Evolutionary conservation across 169 alveolate genomes (phyloP).

Genomic region (Plasmodium ovale): DNA sequence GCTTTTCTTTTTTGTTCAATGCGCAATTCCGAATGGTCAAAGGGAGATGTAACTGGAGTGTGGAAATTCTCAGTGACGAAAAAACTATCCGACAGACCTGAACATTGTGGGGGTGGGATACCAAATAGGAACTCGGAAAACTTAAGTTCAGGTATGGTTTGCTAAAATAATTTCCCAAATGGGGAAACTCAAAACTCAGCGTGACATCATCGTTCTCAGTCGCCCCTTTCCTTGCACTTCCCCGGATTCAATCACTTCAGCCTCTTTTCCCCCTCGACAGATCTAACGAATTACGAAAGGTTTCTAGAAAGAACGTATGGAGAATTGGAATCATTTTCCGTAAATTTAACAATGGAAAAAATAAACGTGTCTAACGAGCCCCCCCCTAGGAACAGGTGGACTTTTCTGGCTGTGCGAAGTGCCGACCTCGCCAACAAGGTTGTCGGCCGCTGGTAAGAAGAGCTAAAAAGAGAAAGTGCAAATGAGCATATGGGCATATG

Average conservation of each 20-base stretch:
- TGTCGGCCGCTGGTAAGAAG: conserved; percentile 63
- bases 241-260: too few relatives aligned
- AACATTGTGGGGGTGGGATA: conserved; percentile 44
- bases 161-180: too few relatives aligned
- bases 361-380: conserved; percentile 2
- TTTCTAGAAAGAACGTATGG: conserved; percentile 38
- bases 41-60: conserved; percentile 56
- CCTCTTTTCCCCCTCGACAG: neutral
- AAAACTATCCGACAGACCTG: conserved; percentile 5
- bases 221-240: neutral
- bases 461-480: neutral
- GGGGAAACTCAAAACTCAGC: too few relatives aligned
- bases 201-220: neutral
- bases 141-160: conserved; percentile 36
- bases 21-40: too few relatives aligned
- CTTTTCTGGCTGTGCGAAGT: conserved; percentile 76
- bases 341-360: conserved; percentile 27
- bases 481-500: too few relatives aligned
- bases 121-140: conserved; percentile 46
- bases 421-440: conserved; percentile 28
- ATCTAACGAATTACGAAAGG: neutral
- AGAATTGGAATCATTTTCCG: neutral
- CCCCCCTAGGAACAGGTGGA: conserved; percentile 65
- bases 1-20: neutral
- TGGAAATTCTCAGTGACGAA: conserved; percentile 35